phyloP scores from a whole-genome alignment of 139 green algal species.

The Astrephomene gubernaculifera region DNA sequence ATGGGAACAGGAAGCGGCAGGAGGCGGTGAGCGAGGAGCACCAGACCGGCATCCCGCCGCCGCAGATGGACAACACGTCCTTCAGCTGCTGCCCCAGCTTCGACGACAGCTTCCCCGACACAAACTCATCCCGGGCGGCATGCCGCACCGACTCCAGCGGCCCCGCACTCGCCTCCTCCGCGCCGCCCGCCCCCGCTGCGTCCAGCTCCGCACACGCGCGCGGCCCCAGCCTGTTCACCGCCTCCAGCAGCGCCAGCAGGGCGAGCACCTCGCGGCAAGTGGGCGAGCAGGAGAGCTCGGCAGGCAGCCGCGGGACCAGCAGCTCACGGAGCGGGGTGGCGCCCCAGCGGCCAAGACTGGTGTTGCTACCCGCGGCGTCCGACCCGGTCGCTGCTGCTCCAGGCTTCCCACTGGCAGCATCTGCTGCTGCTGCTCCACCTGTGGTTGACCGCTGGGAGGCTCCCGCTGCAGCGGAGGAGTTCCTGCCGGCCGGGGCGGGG shows the following conservation, averaged over 20 bases:
- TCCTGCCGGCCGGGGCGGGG: too few relatives aligned
- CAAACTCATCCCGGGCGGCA: conserved; percentile 79
- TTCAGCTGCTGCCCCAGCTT: conserved; percentile 94
- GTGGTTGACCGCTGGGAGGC: too few relatives aligned
- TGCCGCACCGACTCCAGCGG: conserved; percentile 47
- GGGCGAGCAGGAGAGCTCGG: conserved; percentile 42
- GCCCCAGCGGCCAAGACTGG: conserved; percentile 49
- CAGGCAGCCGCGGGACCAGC: conserved; percentile 58
- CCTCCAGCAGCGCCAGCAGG: conserved; percentile 82
- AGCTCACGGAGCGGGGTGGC: conserved; percentile 65
- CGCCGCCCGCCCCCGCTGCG: conserved; percentile 13
- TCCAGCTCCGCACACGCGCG: conserved; percentile 28
- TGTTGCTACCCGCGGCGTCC: too few relatives aligned
- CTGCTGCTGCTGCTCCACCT: too few relatives aligned
- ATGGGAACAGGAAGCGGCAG: conserved; percentile 88
- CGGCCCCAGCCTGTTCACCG: conserved; percentile 64
- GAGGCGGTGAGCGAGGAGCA: conserved; percentile 70
- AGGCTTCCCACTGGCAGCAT: too few relatives aligned
- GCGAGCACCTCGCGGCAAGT: conserved; percentile 64
- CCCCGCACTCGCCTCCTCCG: conserved; percentile 14
- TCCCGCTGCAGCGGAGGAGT: too few relatives aligned
- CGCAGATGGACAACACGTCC: conserved; percentile 94
- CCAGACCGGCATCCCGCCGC: conserved; percentile 86
- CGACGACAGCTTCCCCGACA: conserved; percentile 86
- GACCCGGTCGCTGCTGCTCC: too few relatives aligned